Conservation (phyloP, 2,329 filamentous ascomycete genomes). For the Domatiomyces catenatus region DNA sequence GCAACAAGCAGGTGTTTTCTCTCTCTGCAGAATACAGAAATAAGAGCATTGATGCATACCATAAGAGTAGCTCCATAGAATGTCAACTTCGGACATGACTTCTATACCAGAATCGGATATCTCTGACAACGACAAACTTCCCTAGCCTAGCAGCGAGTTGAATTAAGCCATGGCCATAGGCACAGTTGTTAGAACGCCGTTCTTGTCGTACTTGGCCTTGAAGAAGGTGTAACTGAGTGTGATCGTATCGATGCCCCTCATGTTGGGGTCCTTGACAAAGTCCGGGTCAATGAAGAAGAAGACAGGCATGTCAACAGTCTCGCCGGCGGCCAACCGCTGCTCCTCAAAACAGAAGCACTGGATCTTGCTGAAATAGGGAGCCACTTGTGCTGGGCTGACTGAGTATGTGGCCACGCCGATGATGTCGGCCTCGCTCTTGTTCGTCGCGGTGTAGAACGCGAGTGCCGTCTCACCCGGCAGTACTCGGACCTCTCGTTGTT, state of each 20-base stretch:
- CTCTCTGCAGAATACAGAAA: neutral
- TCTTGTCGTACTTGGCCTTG: conserved; percentile 75
- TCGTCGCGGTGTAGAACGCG: conserved; percentile 95
- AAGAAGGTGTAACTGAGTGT: conserved; percentile 97
- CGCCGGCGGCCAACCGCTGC: conserved; percentile 81
- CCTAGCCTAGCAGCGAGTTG: neutral
- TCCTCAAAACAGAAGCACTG: conserved; percentile 99
- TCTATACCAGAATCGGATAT: neutral
- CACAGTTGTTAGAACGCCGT: conserved; percentile 45
- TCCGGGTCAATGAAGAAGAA: conserved; percentile 99
- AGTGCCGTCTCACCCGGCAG: conserved; percentile 91
- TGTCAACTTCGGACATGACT: neutral
- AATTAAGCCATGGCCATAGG: conserved; percentile 9
- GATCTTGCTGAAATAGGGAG: conserved; percentile 97
- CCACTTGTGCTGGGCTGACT: conserved; percentile 87
- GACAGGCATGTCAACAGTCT: conserved; percentile 98
- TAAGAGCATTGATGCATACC: neutral
- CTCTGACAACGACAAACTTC: neutral
- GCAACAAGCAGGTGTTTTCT: too few species aligned
- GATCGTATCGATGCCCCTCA: conserved; percentile 87
- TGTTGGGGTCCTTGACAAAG: conserved; percentile 77
- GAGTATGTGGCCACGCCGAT: conserved; percentile 97
- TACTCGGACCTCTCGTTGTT: conserved; percentile 91
- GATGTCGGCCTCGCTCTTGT: conserved; percentile 77
- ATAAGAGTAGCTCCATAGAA: neutral